Evolutionary conservation across 345 rosid genomes (phyloP).

Genomic region (Moricandia moricandioides): DNA sequence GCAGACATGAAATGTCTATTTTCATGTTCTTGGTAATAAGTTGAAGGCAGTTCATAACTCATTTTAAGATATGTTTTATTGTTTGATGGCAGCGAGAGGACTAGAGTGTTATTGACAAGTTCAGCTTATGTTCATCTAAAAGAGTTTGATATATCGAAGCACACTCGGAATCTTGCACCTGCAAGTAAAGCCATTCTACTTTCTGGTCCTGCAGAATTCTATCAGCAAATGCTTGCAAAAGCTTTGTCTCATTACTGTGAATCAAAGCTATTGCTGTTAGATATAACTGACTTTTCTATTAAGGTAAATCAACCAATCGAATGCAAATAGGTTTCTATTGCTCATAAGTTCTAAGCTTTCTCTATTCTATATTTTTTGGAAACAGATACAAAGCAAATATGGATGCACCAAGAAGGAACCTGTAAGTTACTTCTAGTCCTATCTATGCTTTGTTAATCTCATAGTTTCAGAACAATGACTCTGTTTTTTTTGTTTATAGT

Average conservation of each 20-base stretch:
- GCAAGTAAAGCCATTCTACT: slow-evolving; percentile 89
- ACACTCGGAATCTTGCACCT: slow-evolving; percentile 88
- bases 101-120: slow-evolving; percentile 65
- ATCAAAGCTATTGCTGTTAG: slow-evolving; percentile 79
- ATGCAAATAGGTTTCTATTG: background rate
- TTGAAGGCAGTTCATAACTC: background rate
- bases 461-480: slow-evolving; percentile 3
- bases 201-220: slow-evolving; percentile 81
- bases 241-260: slow-evolving; percentile 81
- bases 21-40: slow-evolving; percentile 4
- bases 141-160: slow-evolving; percentile 75
- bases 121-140: slow-evolving; percentile 84
- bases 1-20: background rate
- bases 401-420: slow-evolving; percentile 65
- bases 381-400: slow-evolving; percentile 87
- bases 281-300: slow-evolving; percentile 68
- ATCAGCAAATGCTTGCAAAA: slow-evolving; percentile 93
- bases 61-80: background rate
- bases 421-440: slow-evolving; percentile 49
- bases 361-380: background rate
- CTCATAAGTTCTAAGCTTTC: background rate
- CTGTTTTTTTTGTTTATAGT: slow-evolving; percentile 40
- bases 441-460: background rate
- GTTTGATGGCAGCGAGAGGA: slow-evolving; percentile 61
- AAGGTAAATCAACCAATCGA: slow-evolving; percentile 47